Evolutionary conservation across 2,329 filamentous ascomycete genomes (phyloP), one percentile per base, ranked within the genome.

Genomic region (Clarireedia sp.): DNA sequence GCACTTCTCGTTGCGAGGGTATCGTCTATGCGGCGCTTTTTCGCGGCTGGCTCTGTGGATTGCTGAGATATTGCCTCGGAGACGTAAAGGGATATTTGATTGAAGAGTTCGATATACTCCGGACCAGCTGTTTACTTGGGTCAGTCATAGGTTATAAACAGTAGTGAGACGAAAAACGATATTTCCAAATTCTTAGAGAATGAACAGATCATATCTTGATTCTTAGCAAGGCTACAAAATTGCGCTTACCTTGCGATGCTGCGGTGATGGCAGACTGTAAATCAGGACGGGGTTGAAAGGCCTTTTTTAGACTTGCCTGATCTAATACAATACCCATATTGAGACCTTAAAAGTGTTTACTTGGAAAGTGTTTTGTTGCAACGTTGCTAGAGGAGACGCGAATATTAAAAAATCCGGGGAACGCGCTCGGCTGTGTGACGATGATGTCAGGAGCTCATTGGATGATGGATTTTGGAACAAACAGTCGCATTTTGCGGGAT

Each of bases 61-160:
- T 49, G 48, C 8, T 58, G 19, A 7, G 58, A 43, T 10, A 56
- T 40, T 10, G 64, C 51, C 19, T 47, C 59, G 45, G 60, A 61
- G 49, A 70, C 55, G 51, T 69, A 60, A 8, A 61, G 51, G 14
- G 67, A 68, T 33, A 70, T 69, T 45, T 68, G 61, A 51, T 69
- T 69, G 57, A 70, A 70, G 5, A 70, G 59, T 58, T 69, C 68
- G 43, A 67, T 62, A 23, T 68, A 68, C 40, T 63, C 60, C 26
- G 64, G 62, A 12, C 61, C 63, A 48, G 58, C 66, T 68, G 33
- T 49, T 29, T 53, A 46, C 16, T 5, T 2, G 8, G 14, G 10
- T 51, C 37, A 51, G 38, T 29, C 14, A 29, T 12, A 19, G 2
- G 19, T 8, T 24, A 9, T 21, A 19, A 5, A 5, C n/a, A 37